Evolutionary conservation across 2,329 filamentous ascomycete species (phyloP).

Genomic region (Apiospora sp.): DNA sequence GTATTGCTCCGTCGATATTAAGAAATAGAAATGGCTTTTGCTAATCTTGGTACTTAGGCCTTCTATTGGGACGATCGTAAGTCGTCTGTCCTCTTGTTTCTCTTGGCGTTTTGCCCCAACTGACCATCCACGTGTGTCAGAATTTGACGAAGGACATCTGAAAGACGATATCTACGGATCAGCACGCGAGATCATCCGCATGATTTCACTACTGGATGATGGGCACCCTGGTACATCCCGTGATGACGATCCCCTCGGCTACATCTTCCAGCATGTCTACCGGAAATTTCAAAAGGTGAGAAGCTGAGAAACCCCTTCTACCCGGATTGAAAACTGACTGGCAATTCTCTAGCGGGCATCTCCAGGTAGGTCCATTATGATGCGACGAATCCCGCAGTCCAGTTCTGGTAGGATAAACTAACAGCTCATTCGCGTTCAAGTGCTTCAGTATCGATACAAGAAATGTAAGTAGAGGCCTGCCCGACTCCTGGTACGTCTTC

Average conservation of each 20-base stretch:
- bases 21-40: no score
- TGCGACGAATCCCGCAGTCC: fast-evolving
- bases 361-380: background rate
- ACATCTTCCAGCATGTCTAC: constrained; percentile 41
- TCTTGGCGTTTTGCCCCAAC: background rate
- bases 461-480: constrained; percentile 3
- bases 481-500: no score
- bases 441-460: constrained; percentile 29
- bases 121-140: constrained; percentile 25
- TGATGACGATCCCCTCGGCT: constrained; percentile 35
- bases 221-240: constrained; percentile 34
- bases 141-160: constrained; percentile 42
- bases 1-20: background rate
- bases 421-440: background rate
- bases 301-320: fast-evolving
- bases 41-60: background rate
- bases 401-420: background rate
- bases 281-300: constrained; percentile 32
- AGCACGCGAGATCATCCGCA: constrained; percentile 34
- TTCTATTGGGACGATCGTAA: constrained; percentile 33
- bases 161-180: constrained; percentile 36
- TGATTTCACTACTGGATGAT: constrained; percentile 34
- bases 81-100: background rate
- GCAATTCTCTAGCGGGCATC: background rate
- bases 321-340: background rate